Base-by-base conservation (phyloP, 2,329 filamentous ascomycete genomes). In the Tolypocladium tropicale region DNA sequence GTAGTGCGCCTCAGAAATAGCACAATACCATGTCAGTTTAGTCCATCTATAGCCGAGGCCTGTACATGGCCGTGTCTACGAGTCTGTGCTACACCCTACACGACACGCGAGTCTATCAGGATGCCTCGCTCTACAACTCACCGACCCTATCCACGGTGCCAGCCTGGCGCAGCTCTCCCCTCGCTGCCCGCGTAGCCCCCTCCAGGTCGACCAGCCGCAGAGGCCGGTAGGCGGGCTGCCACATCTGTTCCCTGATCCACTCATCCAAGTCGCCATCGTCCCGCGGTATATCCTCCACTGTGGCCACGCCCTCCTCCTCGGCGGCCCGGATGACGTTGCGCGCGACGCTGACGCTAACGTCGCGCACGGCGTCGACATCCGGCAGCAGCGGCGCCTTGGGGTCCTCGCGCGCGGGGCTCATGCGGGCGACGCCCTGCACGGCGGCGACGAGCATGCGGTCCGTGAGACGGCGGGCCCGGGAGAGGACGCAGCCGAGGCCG, bases 371-470 rank as follows among this genome's bases (percentile, higher is more conserved):
- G 5, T 82, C 80, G 0, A 95, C 88, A 57, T 90, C 89, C 0
- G 90, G 90, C 1, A 95, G 70, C 5, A 95, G 74, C 0, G 86
- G 87, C 18, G 81, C 82, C 11, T 78, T 80, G 0, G 79, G 72
- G 62, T 90, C 83, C 28, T 69, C 58, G 0, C 91, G 74, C 0
- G 88, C 87, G 0, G 91, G 91, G 0, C 86, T 86, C 56, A 87
- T 76, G 4, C 78, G 79, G 0, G 89, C 85, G 0, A 95, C 80
- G 3, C 84, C 88, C 64, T 86, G 81, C 3, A 89, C 84, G 0
- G 90, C 91, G 0, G 88, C 88, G 0, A 95, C 88, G 14, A 95
- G 82, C 83, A 95, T 92, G 59, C 82, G 81, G 59, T 92, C 85
- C 0, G 86, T 88, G 32, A 95, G 72, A 0, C 84, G 76, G 14